Base-by-base conservation (phyloP, 2,329 filamentous ascomycete species). In the Penicillium griseofulvum region DNA sequence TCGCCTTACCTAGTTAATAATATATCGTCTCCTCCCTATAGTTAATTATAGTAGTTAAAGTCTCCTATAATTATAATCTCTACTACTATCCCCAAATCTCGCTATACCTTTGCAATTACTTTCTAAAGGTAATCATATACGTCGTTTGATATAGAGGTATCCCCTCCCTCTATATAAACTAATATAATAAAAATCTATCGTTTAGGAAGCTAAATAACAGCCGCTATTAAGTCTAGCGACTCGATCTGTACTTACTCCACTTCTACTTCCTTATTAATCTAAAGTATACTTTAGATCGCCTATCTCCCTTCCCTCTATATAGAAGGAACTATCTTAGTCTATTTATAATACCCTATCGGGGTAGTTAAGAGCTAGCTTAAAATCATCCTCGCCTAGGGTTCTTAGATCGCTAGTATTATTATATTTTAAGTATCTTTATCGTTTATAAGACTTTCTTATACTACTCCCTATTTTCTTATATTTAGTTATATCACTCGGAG, bases 1-100 rank as follows among this genome's bases (percentile, higher is more conserved):
- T 75, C 68, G n/a, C 73, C 72, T 57, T 76, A 60, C 51, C 68
- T 67, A 19, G 57, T 56, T 36, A 69, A 63, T 24, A 69, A 71
- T 14, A 71, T 55, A 10, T 67, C 51, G 47, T 70, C 63, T 58
- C 65, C 64, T 57, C 60, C 65, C 63, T 56, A 71, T 29, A 71
- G 54, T 57, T 64, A 58, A 47, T 71, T 54, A 55, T 46, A 8
- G n/a, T 31, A 14, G 12, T 45, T 34, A 5, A 45, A 45, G 17
- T 45, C 43, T 16, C 43, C 59, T 16, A 58, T 33, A 34, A 67
- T 55, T 29, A 68, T 49, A 12, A 66, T 44, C 16, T 70, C 61
- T 29, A 67, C 53, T 49, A 54, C 45, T 6, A 57, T 54, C 28
- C 55, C 60, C n/a, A 50, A 43, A 28, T 61, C 58, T 52, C 51